These are phyloP conservation scores for Fragaria iinumae DNA, from an alignment of 306 rosid genomes.

Conservation along the genomic window DNA sequence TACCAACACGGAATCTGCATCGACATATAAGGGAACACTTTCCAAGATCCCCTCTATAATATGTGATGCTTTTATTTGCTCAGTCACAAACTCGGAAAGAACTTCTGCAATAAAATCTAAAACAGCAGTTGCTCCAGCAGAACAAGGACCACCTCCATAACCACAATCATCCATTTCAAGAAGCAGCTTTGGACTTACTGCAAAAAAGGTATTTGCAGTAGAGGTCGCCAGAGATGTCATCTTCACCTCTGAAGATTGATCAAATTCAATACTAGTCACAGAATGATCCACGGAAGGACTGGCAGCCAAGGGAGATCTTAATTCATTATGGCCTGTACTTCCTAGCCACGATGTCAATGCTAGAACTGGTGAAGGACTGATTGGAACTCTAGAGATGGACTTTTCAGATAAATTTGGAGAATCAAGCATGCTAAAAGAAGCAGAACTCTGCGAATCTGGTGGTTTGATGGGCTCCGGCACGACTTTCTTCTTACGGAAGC, in stretches of 20 bases:
- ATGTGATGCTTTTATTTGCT: constrained; percentile 81
- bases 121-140: constrained; percentile 94
- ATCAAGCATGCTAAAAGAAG: constrained; percentile 55
- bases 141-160: constrained; percentile 99
- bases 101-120: constrained; percentile 96
- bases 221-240: constrained; percentile 62
- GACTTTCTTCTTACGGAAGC: constrained; percentile 49
- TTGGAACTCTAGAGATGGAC: constrained; percentile 59
- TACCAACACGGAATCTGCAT: constrained; percentile 74
- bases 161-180: constrained; percentile 90
- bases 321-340: constrained; percentile 52
- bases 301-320: constrained; percentile 54
- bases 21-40: constrained; percentile 75
- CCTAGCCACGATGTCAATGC: constrained; percentile 93
- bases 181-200: constrained; percentile 73
- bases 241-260: constrained; percentile 65
- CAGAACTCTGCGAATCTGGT: constrained; percentile 71
- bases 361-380: constrained; percentile 61
- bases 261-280: constrained; percentile 52
- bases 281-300: constrained; percentile 71
- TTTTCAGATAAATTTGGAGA: constrained; percentile 87
- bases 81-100: constrained; percentile 89
- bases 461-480: constrained; percentile 42
- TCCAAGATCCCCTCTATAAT: constrained; percentile 84
- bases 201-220: constrained; percentile 53